Percentiles rank a stretch among this genome's conserved stretches.
phyloP scores from a whole-genome alignment of 495 filamentous ascomycete species.

The Tetracladium marchalianum region DNA sequence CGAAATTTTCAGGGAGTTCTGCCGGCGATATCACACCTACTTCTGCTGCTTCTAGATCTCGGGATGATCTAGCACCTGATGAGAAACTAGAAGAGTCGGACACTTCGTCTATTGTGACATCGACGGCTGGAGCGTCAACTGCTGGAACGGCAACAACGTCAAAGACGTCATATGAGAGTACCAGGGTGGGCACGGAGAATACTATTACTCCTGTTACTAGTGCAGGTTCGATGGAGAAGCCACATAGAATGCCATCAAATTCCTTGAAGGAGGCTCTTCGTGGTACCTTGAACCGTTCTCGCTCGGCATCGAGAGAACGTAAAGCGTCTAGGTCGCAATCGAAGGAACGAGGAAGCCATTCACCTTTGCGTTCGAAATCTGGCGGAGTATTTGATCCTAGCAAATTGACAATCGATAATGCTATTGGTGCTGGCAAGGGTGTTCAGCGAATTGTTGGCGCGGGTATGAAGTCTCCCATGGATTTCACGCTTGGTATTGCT shows the following conservation, averaged over 20 bases:
- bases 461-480: constrained; percentile 67
- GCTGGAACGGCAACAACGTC: constrained; percentile 2
- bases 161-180: constrained; percentile 18
- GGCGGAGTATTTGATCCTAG: constrained; percentile 9
- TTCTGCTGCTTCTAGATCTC: constrained; percentile 5
- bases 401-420: constrained; percentile 39
- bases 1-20: background rate
- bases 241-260: background rate
- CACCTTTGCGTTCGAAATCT: constrained; percentile 5
- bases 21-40: constrained; percentile 3
- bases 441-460: constrained; percentile 58
- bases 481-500: constrained; percentile 66
- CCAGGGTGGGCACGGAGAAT: background rate
- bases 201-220: constrained; percentile 7
- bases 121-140: constrained; percentile 1
- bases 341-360: constrained; percentile 4
- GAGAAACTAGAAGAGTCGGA: background rate
- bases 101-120: background rate
- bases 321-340: constrained; percentile 2
- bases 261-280: constrained; percentile 17
- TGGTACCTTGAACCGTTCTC: constrained; percentile 10
- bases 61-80: constrained; percentile 3
- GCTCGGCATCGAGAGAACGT: constrained; percentile 12
- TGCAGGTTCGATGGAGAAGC: constrained; percentile 1
- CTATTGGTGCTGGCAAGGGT: constrained; percentile 50